Base-by-base conservation (phyloP, 768 basidiomycete species). In the Boletus sp. region DNA sequence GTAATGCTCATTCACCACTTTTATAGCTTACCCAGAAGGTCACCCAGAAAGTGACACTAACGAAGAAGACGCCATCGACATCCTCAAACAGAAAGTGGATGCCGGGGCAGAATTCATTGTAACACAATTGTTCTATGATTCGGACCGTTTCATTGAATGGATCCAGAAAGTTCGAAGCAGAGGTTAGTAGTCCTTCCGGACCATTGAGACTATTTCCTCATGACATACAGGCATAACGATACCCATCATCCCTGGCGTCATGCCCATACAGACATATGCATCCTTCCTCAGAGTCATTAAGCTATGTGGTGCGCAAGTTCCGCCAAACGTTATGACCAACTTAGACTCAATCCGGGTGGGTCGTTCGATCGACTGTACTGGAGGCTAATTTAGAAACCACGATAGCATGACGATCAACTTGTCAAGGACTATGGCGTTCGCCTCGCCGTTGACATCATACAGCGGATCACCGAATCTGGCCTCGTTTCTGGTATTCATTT, bases 71-170 rank as follows among this genome's bases (percentile, higher is more conserved):
- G 81, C 88, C 63, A 72, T 98, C 17, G 74, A 79, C 2, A 76
- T 84, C 62, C 76, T 99, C 52, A 91, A 89, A 69, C 79, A 79
- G 41, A 99, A 98, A 70, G 85, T 97, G 37, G 87, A 96, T 62
- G 93, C 91, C 0, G 97, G 97, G 15, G 96, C 96, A 2, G 90
- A 98, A 64, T 98, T 93, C 68, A 90, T 99, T 56, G 77, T 98
- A 47, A 98, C 97, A 0, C 97, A 99, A 64, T 77, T 98, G 7
- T 99, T 99, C 72, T 99, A 98, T 72, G 96, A 99, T 66, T 83
- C 88, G n/a, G 85, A 93, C 46, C 79, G 80, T 15, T 98, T 97
- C 73, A 70, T 93, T 30, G 64, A 72, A 15, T 99, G 97, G 97
- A 71, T 87, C 23, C 70, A 77, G 62, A 84, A 81, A 65, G 81